Evolutionary conservation across 768 basidiomycete species (phyloP), one percentile per base, ranked within the genome.

Genomic region (Podaxis mareebaensis): DNA sequence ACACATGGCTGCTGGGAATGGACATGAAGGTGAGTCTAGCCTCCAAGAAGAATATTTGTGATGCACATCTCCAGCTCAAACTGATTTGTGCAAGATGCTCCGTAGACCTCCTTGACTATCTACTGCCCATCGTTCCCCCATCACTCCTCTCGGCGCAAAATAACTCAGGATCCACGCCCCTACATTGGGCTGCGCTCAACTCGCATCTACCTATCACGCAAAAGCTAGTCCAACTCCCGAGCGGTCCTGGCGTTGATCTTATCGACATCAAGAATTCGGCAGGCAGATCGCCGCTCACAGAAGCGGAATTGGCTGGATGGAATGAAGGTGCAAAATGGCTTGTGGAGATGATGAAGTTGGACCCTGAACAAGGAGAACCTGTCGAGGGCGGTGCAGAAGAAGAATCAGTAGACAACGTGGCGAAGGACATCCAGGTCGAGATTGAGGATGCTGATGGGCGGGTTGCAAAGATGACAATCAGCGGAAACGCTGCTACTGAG

Each of bases 131-230:
- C 59, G 63, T 83, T 6, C 77, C 83, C 15, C 72, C 88, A 11
- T 73, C 81, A 2, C 74, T 93, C 6, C 70, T 95, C 22, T 76
- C 86, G 2, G 77, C 79, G 0, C 84, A 83, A 64, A 98, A 97
- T 71, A 73, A 73, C 30, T 81, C 91, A 0, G 82, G 86, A 57
- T 96, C 95, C 26, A 96, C 92, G 2, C 83, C 96, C 6, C 76
- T 97, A 5, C 96, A 98, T 70, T 97, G 95, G 95, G 95, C 95
- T 0, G 86, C 91, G 2, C 74, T 95, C 44, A 98, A 97, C 73
- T 78, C 83, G 2, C 95, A 96, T 67, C 83, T 96, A 3, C 71
- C 75, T 6, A 71, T 87, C 53, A 81, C 83, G 0, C 81, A 88
- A 71, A 79, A 77, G 39, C 83, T 94, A 33, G 84, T 93, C 11